These are phyloP conservation scores for Marsdenia floribunda DNA, from an alignment of 257 asterid species.

Conservation along the genomic window DNA sequence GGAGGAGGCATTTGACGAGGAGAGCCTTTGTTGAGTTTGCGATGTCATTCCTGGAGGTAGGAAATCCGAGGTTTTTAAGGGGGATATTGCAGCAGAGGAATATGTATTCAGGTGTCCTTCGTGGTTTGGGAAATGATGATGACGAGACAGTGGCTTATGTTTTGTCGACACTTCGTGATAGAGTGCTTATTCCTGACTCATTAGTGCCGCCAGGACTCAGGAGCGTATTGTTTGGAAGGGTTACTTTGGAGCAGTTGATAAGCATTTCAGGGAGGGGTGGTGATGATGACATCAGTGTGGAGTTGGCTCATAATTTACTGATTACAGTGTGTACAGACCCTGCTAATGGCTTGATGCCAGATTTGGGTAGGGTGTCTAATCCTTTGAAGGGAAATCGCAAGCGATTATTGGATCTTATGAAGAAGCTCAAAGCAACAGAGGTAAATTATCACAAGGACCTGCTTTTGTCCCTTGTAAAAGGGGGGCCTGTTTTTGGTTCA, in stretches of 20 bases:
- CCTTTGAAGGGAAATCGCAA: conserved; percentile 73
- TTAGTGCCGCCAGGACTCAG: conserved; percentile 72
- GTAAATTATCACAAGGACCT: conserved; percentile 53
- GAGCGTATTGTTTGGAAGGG: conserved; percentile 91
- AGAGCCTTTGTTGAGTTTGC: conserved; percentile 71
- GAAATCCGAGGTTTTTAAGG: conserved; percentile 70
- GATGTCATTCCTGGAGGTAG: conserved; percentile 74
- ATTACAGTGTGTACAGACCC: conserved; percentile 70
- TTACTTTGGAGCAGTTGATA: conserved; percentile 75
- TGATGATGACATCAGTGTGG: conserved; percentile 51
- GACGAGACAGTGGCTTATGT: conserved; percentile 58
- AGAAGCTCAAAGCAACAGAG: conserved; percentile 73
- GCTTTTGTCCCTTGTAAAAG: conserved; percentile 71
- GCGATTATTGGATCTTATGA: conserved; percentile 77
- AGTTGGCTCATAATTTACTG: conserved; percentile 61
- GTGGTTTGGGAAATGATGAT: conserved; percentile 80
- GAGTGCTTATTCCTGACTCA: conserved; percentile 69
- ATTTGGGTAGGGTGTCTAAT: conserved; percentile 55
- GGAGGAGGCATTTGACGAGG: conserved; percentile 50
- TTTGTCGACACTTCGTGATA: conserved; percentile 51
- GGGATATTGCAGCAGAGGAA: conserved; percentile 81
- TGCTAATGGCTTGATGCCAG: conserved; percentile 87
- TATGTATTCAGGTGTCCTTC: conserved; percentile 84
- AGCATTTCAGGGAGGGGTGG: conserved; percentile 61
- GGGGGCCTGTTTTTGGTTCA: conserved; percentile 70